Evolutionary conservation across 306 rosid genomes (phyloP).

Genomic region (Vachellia collinsii): DNA sequence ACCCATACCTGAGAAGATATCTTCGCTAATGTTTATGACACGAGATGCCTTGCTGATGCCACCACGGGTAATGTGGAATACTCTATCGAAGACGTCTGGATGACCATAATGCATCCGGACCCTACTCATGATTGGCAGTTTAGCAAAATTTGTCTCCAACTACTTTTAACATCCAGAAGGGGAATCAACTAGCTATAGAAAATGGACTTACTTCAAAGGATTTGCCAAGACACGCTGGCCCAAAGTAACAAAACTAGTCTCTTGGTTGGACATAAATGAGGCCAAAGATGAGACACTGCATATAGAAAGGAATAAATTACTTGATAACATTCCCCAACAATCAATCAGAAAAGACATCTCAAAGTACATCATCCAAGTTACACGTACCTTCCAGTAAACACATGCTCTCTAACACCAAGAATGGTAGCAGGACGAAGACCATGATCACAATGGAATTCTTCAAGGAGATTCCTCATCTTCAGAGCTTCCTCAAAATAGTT

Average conservation of each 20-base stretch:
- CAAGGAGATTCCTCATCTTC: conserved; percentile 97
- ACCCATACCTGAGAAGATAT: conserved; percentile 75
- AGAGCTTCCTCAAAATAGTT: conserved; percentile 67
- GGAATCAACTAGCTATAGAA: conserved; percentile 24
- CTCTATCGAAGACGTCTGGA: conserved; percentile 96
- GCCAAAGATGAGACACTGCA: conserved; percentile 95
- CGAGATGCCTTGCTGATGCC: conserved; percentile 98
- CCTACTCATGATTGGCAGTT: conserved; percentile 50
- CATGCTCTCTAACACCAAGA: conserved; percentile 95
- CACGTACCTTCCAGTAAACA: conserved; percentile 87
- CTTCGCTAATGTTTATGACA: conserved; percentile 91
- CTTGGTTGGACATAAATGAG: conserved; percentile 90
- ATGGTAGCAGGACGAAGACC: conserved; percentile 83
- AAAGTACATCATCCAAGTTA: conserved; percentile 6
- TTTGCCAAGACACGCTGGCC: conserved; percentile 96
- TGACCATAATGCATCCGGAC: conserved; percentile 98
- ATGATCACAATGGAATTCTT: conserved; percentile 80
- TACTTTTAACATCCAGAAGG: conserved; percentile 27
- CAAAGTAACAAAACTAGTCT: conserved; percentile 88
- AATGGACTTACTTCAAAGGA: conserved; percentile 82
- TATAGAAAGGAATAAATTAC: conserved; percentile 25
- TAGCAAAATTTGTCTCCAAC: conserved; percentile 1
- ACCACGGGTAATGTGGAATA: conserved; percentile 93
- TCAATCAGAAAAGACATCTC: conserved; percentile 13
- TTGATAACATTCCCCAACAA: background rate